Base-by-base conservation (phyloP, 495 filamentous ascomycete species). In the Podospora pseudoanserina region DNA sequence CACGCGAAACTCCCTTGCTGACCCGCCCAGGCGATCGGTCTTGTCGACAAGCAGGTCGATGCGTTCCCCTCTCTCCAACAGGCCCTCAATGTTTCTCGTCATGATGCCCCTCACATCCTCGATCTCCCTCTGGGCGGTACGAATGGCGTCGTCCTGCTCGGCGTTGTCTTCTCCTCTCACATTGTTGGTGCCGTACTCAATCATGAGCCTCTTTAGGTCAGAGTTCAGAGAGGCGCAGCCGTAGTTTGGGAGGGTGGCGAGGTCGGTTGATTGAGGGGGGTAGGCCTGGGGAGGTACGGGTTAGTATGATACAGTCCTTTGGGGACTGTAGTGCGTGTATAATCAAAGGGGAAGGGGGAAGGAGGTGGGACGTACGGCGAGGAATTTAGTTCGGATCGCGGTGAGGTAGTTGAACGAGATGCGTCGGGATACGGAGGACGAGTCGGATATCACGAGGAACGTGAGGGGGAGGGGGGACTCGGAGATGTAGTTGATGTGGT, bases 41-140 rank as follows among this genome's bases (percentile, higher is more conserved):
- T 98, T 99, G 76, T 98, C 94, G 34, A 99, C 94, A 65, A 99
- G 82, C 75, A 97, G 75, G 83, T 97, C 93, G 72, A 99, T 97
- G 71, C 94, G 85, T 84, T 97, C 95, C 19, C 95, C 95, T 2
- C 95, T 82, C 86, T 99, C 95, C 60, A 99, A 78, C 72, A 99
- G 87, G 65, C 93, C 84, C 86, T 99, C 95, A 72, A 99, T 99
- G 79, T 98, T 99, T 82, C 96, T 88, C 65, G 94, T 97, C 95
- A 99, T 99, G 75, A 99, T 97, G 34, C 93, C 93, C 59, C 90
- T 83, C 56, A 97, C 95, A 70, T 91, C 92, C 66, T 97, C 93
- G 72, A 99, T 97, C 82, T 98, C 96, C 30, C 85, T 82, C 76
- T 91, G 89, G 34, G 89, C 94, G 65, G 90, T 93, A 53, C 85